Evolutionary conservation across 2,329 filamentous ascomycete genomes (phyloP), one percentile per base, ranked within the genome.

Genomic region (Hymenoscyphus albidus): DNA sequence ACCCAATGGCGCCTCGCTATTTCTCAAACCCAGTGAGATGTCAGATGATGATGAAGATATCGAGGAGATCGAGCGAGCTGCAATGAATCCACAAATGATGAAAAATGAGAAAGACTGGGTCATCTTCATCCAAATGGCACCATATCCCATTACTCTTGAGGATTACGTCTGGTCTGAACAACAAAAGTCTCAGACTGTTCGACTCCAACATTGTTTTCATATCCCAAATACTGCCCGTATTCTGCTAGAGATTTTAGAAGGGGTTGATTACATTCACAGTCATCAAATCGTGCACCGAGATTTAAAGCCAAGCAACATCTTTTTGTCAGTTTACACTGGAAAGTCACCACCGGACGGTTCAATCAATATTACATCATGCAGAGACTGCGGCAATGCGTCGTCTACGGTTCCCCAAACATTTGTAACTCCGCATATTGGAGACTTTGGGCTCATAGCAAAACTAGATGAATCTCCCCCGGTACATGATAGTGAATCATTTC

Each of bases 301-400:
- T 70, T 78, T 90, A 27, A 90, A 90, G 70, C 88, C 88, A 0
- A 85, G 83, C 2, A 90, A 90, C 68, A 84, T 90, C 35, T 89
- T 90, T 74, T 77, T 90, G 0, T 83, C 83, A 2, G 72, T 80
- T n/a, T 75, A 78, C 18, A 74, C 71, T 3, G 72, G 74, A 1
- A 67, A 31, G 68, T 70, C 72, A 72, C 56, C 76, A 59, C 60
- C 78, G 0, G 74, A 79, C 3, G 80, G 82, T 18, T 80, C 78
- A 22, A 76, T 82, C n/a, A 76, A 83, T 55, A 70, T 82, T 1
- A 76, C 78, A 13, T 65, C 65, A 10, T 74, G 71, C 38, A 32
- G 70, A 10, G 69, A 77, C 1, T 89, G 85, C 65, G 69, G 72
- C 9, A 71, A 71, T 55, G 14, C n/a, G 14, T 35, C 60, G 64